A percentile compares a stretch with the other conserved stretches of the same genome.
Conservation (phyloP, 2,329 filamentous ascomycete genomes). For the Epichloe sp. region DNA sequence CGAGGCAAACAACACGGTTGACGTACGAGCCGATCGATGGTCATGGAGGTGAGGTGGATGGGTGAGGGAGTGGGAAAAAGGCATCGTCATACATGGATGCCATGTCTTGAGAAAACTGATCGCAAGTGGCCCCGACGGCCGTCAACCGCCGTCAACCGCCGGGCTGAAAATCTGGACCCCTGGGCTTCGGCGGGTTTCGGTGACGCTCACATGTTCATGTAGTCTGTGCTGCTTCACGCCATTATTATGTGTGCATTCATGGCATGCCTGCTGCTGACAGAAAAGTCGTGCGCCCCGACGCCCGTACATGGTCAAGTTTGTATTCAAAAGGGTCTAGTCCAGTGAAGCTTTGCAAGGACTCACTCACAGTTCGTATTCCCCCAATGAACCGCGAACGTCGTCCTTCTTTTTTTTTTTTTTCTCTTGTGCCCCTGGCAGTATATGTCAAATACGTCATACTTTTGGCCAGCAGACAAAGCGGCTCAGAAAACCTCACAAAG, state of each 20-base stretch:
- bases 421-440: too few species aligned
- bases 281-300: too few species aligned
- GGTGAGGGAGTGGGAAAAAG: neutral
- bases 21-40: neutral
- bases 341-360: too few species aligned
- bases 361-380: too few species aligned
- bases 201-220: conserved; percentile 2
- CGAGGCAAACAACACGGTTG: neutral
- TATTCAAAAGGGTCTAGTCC: too few species aligned
- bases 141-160: neutral
- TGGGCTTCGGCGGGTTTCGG: conserved; percentile 2
- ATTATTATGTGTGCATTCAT: too few species aligned
- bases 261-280: too few species aligned
- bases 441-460: neutral
- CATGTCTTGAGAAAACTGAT: neutral
- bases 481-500: neutral
- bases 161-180: neutral
- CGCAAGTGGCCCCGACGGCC: neutral
- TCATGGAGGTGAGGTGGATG: neutral
- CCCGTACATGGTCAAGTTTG: too few species aligned
- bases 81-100: conserved; percentile 5
- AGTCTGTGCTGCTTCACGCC: too few species aligned
- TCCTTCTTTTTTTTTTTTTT: too few species aligned
- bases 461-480: neutral
- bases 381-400: too few species aligned